Evolutionary conservation across 352 stramenopile species (phyloP), one percentile per base, ranked within the genome.

Genomic region (Chrysophaeum taylorii): DNA sequence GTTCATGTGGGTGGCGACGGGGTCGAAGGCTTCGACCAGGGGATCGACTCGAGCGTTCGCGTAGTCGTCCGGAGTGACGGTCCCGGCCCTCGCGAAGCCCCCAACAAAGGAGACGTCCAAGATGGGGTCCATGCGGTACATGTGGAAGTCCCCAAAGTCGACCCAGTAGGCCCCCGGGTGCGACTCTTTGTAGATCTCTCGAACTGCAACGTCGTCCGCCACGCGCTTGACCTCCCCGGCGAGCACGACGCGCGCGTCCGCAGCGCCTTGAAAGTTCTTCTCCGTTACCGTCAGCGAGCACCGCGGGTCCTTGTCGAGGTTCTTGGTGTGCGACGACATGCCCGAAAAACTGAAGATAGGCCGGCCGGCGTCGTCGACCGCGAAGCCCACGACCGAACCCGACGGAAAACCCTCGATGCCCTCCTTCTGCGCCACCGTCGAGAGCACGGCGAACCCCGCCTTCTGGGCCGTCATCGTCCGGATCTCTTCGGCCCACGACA

Each of bases 1-100:
- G 75, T 89, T 89, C 83, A 89, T 89, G 72, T 89, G 83, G 21
- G 62, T 27, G n/a, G 77, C 79, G 76, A 89, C 80, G n/a, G 70
- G 36, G 0, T 33, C 29, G 39, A 79, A 78, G 73, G 87, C 86
- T 36, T 39, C 78, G 16, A 75, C 64, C 45, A 87, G 76, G 12
- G 79, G 71, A 79, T 89, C 83, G 2, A 82, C 79, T 52, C 78
- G 71, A 0, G 79, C 78, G 9, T 70, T 61, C 21, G 45, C 71
- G 68, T 89, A 89, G 42, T 87, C 81, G 43, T 85, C 75, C 0
- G 79, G 70, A 14, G 79, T 81, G 23, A 89, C 73, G 31, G 63
- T 71, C 33, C 83, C 83, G n/a, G 82, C 83, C 43, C 82, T 66
- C 23, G 83, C 83, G 74, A 89, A 89, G 27, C 83, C 83, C 42